Evolutionary conservation across 495 filamentous ascomycete genomes (phyloP).

Genomic region (Aspergillus carlsbadensis): DNA sequence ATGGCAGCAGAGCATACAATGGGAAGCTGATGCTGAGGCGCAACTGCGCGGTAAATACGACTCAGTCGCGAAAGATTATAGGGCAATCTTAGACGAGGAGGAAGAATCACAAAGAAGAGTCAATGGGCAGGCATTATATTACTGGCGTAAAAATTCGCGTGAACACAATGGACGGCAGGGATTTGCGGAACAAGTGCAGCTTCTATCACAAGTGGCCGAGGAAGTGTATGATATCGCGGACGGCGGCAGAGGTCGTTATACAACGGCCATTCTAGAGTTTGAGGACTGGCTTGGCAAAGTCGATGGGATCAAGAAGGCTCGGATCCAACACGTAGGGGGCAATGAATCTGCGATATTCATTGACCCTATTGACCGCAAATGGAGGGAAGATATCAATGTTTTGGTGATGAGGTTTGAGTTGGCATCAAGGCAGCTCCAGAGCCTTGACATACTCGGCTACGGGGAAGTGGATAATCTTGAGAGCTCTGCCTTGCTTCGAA

Average conservation of each 20-base stretch:
- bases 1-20: constrained; percentile 31
- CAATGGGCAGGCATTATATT: constrained; percentile 39
- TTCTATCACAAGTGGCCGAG: constrained; percentile 42
- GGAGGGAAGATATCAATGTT: constrained; percentile 41
- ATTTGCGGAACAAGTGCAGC: constrained; percentile 43
- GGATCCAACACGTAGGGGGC: neutral
- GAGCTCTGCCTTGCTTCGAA: constrained; percentile 36
- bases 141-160: constrained; percentile 38
- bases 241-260: constrained; percentile 32
- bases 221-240: constrained; percentile 40
- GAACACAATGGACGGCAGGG: constrained; percentile 28
- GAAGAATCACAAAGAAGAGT: constrained; percentile 37
- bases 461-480: constrained; percentile 31
- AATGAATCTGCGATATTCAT: constrained; percentile 31
- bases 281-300: constrained; percentile 45
- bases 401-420: constrained; percentile 41
- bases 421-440: constrained; percentile 37
- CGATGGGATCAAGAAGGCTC: constrained; percentile 30
- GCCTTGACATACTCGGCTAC: constrained; percentile 37
- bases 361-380: constrained; percentile 40
- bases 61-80: constrained; percentile 36
- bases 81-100: constrained; percentile 32
- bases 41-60: constrained; percentile 41
- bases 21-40: constrained; percentile 34
- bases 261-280: constrained; percentile 33